Conservation (phyloP, 73 alveolate genomes). For the Paramecium caudatum region DNA sequence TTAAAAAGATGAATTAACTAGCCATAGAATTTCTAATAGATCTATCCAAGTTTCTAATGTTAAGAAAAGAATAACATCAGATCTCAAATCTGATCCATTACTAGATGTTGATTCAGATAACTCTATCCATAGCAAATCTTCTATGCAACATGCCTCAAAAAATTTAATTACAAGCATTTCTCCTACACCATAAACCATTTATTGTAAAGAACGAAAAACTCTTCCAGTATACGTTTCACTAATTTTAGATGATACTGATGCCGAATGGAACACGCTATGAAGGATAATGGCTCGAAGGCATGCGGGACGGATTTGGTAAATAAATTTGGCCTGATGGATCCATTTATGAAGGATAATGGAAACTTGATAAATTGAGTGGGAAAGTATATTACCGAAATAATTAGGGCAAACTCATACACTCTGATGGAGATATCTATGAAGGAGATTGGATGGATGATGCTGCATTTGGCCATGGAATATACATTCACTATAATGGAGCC, state of each 20-base stretch:
- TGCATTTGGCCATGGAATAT: constrained; percentile 74
- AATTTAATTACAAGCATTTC: not conserved
- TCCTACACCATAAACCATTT: not conserved
- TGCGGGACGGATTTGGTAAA: constrained; percentile 80
- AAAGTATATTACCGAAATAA: constrained; percentile 58
- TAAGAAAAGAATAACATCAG: not conserved
- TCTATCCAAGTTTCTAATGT: not conserved
- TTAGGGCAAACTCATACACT: constrained; percentile 85
- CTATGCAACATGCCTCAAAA: not conserved
- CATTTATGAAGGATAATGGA: constrained; percentile 58
- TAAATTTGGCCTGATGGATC: constrained; percentile 84
- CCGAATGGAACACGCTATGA: constrained; percentile 80
- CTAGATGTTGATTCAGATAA: not conserved
- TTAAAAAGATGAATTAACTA: not conserved
- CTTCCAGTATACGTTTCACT: constrained; percentile 1
- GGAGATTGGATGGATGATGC: constrained; percentile 82
- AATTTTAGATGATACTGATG: not conserved
- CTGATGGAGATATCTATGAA: constrained; percentile 89
- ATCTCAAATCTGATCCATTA: not conserved
- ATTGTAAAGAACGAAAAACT: not conserved
- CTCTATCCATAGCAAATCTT: not conserved
- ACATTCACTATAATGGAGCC: constrained; percentile 78
- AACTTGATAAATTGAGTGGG: constrained; percentile 82
- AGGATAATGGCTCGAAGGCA: constrained; percentile 80
- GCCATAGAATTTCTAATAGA: not conserved